phyloP scores from a whole-genome alignment of 805 yeast genomes.

The Saccharomycopsis guyanensis region DNA sequence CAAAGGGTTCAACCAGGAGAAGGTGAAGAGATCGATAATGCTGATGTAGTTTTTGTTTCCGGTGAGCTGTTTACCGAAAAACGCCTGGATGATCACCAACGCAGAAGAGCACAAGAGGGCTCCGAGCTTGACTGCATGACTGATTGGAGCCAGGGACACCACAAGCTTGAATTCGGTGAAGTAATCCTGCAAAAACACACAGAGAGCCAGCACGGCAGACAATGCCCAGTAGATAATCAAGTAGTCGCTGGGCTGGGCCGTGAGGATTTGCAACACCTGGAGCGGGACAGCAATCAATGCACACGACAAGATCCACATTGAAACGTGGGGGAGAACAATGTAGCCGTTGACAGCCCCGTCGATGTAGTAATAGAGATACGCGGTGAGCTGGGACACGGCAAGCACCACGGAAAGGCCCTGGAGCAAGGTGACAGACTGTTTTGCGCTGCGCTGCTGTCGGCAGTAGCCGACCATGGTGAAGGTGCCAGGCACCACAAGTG shows the following conservation, averaged over 20 bases:
- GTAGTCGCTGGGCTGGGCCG: background rate
- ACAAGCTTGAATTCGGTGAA: background rate
- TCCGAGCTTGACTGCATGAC: background rate
- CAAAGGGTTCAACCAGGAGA: slow-evolving; percentile 42
- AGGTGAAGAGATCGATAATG: slow-evolving; percentile 26
- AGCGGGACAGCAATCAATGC: background rate
- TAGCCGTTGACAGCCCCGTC: too few species aligned
- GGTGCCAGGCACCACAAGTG: too few species aligned
- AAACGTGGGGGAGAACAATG: background rate
- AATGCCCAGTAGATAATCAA: background rate
- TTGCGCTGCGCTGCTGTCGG: too few species aligned
- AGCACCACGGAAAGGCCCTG: too few species aligned
- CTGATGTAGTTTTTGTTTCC: background rate
- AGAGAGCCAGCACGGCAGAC: background rate
- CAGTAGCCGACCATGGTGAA: too few species aligned
- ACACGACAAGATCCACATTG: background rate
- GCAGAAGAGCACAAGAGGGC: background rate
- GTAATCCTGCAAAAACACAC: background rate
- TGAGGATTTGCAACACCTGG: background rate
- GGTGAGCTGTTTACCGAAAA: background rate
- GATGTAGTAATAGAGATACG: too few species aligned
- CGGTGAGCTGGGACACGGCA: too few species aligned
- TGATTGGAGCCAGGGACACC: background rate
- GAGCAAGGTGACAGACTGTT: too few species aligned
- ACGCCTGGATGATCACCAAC: background rate